Base-by-base conservation (phyloP, 257 asterid species). In the Ilex asprella region DNA sequence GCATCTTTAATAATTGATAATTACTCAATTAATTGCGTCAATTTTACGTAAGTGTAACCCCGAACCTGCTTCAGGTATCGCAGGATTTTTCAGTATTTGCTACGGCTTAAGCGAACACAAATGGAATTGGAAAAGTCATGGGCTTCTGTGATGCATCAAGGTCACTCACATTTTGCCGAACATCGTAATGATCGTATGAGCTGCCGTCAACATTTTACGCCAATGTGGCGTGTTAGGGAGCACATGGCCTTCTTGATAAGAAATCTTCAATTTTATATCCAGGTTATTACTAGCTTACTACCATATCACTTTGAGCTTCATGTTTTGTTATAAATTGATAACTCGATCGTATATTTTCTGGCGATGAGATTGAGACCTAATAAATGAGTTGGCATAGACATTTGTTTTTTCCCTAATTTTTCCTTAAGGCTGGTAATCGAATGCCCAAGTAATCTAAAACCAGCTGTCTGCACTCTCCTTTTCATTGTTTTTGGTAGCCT, bases 191-290 rank as follows among this genome's bases (percentile, higher is more conserved):
- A 85, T 52, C 58, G 71, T 52, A 62, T 53, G 62, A 73, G 75
- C 70, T 75, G 83, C 55, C 82, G 89, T 46, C 96, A 88, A 53
- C 84, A 75, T 49, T 83, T 81, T 78, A 86, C 82, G 71, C 94
- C 95, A 55, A 82, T 89, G 97, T 93, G 99, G 99, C 93, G 84
- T 68, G 77, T 87, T 68, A 82, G 97, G 82, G 99, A 93, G 75
- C 96, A 90, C 61, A 93, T 89, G 99, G 99, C 97, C 70, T 93
- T 89, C 82, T 78, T 93, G 78, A 90, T 93, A 63, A 82, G 97
- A 72, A 93, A 93, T 78, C 87, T 93, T 79, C 95, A 93, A 67
- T 90, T 89, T 64, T 90, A 93, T 73, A 87, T 93, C 67, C 97
- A 89, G 97, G 99, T 86, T 74, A 73, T 21, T 49, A 35, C 16